These are phyloP conservation scores for Pestalotiopsis sp. DNA, from an alignment of 2,329 filamentous ascomycete genomes.

Conservation along the genomic window DNA sequence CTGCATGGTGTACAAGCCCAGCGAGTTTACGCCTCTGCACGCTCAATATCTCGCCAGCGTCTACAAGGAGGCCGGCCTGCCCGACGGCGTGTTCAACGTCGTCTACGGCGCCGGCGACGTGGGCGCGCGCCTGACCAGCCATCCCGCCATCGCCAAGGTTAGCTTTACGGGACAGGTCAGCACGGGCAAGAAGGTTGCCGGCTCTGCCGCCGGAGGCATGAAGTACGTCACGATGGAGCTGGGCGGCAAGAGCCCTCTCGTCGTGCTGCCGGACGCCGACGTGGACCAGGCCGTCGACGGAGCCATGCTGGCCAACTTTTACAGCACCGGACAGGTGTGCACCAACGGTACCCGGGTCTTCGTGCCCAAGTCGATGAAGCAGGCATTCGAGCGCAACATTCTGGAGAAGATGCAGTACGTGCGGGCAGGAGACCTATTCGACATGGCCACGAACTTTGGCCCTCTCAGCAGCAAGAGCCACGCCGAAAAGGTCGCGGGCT, in stretches of 20 bases:
- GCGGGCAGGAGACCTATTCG: slow-evolving; percentile 73
- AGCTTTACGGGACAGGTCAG: slow-evolving; percentile 87
- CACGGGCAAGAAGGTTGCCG: slow-evolving; percentile 82
- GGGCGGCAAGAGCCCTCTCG: slow-evolving; percentile 81
- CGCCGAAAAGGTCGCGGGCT: slow-evolving; percentile 75
- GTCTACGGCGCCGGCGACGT: slow-evolving; percentile 80
- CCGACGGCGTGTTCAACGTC: slow-evolving; percentile 84
- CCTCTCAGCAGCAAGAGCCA: slow-evolving; percentile 78
- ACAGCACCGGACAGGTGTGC: slow-evolving; percentile 88
- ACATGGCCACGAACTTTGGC: slow-evolving; percentile 78
- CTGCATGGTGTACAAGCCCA: slow-evolving; percentile 90
- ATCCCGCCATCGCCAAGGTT: slow-evolving; percentile 78
- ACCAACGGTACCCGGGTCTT: slow-evolving; percentile 92
- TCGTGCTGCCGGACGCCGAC: slow-evolving; percentile 80
- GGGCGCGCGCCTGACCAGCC: slow-evolving; percentile 73
- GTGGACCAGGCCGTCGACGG: slow-evolving; percentile 82
- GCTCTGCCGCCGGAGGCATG: slow-evolving; percentile 74
- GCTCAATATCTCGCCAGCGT: slow-evolving; percentile 74
- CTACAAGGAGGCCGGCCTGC: slow-evolving; percentile 78
- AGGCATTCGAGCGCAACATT: slow-evolving; percentile 68
- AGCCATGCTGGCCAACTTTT: slow-evolving; percentile 94
- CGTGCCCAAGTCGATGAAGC: slow-evolving; percentile 67
- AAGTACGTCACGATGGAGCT: slow-evolving; percentile 94
- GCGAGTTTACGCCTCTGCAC: slow-evolving; percentile 85
- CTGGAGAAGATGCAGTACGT: slow-evolving; percentile 71